These are phyloP conservation scores for Chondrus crispus DNA, from an alignment of 23 red algal genomes.

Conservation along the genomic window DNA sequence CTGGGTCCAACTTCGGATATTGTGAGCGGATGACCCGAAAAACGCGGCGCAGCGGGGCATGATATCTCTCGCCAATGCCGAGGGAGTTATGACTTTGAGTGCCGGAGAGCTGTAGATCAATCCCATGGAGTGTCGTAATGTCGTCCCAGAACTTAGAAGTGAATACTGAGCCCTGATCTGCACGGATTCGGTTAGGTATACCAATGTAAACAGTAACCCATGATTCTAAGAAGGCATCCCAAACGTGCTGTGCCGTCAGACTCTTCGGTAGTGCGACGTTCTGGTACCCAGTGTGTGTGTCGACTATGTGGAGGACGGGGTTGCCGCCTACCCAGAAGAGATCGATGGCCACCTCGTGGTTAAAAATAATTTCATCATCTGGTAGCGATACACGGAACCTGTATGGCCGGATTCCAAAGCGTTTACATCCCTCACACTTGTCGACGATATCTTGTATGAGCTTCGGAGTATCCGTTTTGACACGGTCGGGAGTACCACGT, in stretches of 20 bases:
- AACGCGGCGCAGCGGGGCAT: neutral
- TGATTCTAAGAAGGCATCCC: neutral
- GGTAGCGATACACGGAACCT: neutral
- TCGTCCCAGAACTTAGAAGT: neutral
- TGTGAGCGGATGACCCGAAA: neutral
- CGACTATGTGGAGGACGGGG: constrained; percentile 12
- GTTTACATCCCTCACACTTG: neutral
- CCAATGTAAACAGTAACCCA: constrained; percentile 11
- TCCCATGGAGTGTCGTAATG: neutral
- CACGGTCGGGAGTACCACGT: neutral
- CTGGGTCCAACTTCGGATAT: neutral
- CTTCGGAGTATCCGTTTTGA: neutral
- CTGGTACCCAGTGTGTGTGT: neutral
- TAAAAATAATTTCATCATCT: neutral
- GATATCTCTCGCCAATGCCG: neutral
- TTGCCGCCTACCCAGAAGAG: constrained; percentile 15
- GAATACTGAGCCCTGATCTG: constrained; percentile 17
- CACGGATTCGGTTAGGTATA: constrained; percentile 15
- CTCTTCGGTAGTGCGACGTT: neutral
- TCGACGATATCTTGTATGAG: neutral
- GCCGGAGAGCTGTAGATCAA: neutral
- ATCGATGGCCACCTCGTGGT: neutral
- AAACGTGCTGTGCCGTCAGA: neutral
- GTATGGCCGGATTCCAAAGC: neutral
- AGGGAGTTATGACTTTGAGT: neutral